Evolutionary conservation across 208 protist genomes (phyloP).

Genomic region (Sergeia podlipaevii): DNA sequence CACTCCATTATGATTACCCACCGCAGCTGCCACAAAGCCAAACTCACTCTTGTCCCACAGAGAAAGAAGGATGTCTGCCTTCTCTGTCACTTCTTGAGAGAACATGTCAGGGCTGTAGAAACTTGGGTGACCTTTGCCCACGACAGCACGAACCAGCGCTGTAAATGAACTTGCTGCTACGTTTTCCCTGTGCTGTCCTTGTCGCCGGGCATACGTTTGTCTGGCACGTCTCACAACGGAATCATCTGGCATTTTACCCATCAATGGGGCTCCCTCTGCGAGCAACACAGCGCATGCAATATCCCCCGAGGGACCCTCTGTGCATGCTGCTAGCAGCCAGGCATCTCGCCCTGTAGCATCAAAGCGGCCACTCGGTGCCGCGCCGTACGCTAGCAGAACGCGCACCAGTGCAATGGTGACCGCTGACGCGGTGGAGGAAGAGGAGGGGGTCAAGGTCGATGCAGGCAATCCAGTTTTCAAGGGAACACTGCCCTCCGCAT

Average conservation of each 20-base stretch:
- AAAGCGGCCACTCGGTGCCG: constrained; percentile 48
- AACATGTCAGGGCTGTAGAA: no score
- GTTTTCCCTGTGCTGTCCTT: no score
- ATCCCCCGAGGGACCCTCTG: constrained; percentile 10
- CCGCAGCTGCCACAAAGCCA: no score
- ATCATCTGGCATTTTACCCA: background rate
- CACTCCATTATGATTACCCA: no score
- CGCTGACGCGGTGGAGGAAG: background rate
- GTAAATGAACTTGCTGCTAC: no score
- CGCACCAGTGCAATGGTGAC: constrained; percentile 5
- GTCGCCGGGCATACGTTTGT: no score
- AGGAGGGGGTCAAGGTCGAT: background rate
- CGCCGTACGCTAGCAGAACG: constrained; percentile 49
- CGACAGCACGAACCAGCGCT: no score
- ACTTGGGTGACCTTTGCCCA: no score
- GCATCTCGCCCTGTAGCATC: constrained; percentile 62
- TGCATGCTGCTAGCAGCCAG: constrained; percentile 58
- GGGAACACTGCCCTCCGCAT: background rate
- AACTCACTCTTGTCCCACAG: no score
- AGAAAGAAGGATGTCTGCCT: no score
- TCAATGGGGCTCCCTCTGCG: background rate
- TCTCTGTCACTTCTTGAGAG: no score
- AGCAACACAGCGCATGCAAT: constrained; percentile 7
- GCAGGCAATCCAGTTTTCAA: background rate
- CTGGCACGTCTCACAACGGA: no score